Conservation (phyloP, 805 yeast species). For the Zygosaccharomyces rouxii region DNA sequence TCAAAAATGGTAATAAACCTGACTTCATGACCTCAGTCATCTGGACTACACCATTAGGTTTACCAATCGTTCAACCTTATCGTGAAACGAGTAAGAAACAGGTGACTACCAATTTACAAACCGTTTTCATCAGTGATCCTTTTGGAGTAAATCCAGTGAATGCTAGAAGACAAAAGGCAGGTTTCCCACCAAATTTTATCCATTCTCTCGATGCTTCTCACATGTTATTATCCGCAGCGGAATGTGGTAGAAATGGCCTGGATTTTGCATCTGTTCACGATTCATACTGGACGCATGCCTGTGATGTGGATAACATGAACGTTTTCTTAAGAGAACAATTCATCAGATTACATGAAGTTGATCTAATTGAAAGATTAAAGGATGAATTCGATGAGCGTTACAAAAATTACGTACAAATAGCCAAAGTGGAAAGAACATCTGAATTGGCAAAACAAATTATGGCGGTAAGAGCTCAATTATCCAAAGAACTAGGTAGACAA, state of each 20-base stretch:
- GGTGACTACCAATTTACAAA: slow-evolving; percentile 79
- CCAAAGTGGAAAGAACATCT: slow-evolving; percentile 49
- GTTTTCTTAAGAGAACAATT: slow-evolving; percentile 68
- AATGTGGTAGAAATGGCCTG: slow-evolving; percentile 60
- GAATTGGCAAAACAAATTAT: slow-evolving; percentile 49
- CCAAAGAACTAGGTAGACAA: slow-evolving; percentile 47
- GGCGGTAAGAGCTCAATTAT: slow-evolving; percentile 46
- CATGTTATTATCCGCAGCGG: slow-evolving; percentile 84
- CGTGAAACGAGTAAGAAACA: slow-evolving; percentile 61
- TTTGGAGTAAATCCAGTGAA: slow-evolving; percentile 76
- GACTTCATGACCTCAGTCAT: slow-evolving; percentile 81
- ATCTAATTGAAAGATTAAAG: slow-evolving; percentile 64
- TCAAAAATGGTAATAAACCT: slow-evolving; percentile 45
- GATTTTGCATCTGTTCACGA: slow-evolving; percentile 95
- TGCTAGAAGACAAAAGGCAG: slow-evolving; percentile 83
- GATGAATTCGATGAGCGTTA: slow-evolving; percentile 81
- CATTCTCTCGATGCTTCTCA: slow-evolving; percentile 97
- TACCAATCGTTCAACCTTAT: slow-evolving; percentile 97
- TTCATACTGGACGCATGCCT: slow-evolving; percentile 97
- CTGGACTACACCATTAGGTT: slow-evolving; percentile 95
- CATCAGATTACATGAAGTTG: slow-evolving; percentile 68
- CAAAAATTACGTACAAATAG: slow-evolving; percentile 59
- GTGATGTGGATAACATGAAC: slow-evolving; percentile 72
- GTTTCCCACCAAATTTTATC: slow-evolving; percentile 92
- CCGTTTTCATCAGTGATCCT: slow-evolving; percentile 87